These are phyloP conservation scores for Pseudocercospora ulei DNA, from an alignment of 2,329 filamentous ascomycete species.

Conservation along the genomic window DNA sequence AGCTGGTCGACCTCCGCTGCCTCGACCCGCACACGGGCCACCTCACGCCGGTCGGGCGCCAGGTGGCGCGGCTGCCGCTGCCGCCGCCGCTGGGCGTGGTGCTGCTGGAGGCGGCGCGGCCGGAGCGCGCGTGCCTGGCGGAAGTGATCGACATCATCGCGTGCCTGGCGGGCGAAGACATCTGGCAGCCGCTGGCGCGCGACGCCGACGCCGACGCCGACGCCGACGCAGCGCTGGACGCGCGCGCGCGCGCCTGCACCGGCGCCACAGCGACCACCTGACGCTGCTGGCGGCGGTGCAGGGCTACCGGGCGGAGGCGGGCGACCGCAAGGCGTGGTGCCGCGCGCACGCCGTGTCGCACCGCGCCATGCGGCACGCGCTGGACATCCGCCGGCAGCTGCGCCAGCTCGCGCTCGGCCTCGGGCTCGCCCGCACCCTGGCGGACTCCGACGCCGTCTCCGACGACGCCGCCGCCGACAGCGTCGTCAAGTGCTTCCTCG, in stretches of 20 bases:
- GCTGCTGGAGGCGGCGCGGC: conserved; percentile 64
- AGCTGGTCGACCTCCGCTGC: conserved; percentile 69
- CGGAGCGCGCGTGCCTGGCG: conserved; percentile 61
- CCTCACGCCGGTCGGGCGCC: conserved; percentile 63
- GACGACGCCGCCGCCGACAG: too few relatives aligned
- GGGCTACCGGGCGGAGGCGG: conserved; percentile 49
- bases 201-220: conserved; percentile 42
- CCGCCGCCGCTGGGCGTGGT: conserved; percentile 72
- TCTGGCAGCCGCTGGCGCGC: conserved; percentile 47
- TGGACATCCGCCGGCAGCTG: conserved; percentile 57
- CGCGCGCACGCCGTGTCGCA: conserved; percentile 51
- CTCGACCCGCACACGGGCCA: conserved; percentile 55
- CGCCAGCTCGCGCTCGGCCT: conserved; percentile 38
- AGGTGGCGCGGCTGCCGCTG: conserved; percentile 74
- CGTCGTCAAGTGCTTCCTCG: conserved; percentile 50
- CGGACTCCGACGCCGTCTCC: neutral
- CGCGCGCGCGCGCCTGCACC: conserved; percentile 48
- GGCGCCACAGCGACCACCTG: conserved; percentile 55
- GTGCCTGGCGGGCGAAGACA: conserved; percentile 54
- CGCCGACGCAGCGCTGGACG: conserved; percentile 50
- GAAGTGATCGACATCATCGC: conserved; percentile 79
- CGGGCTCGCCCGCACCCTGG: neutral
- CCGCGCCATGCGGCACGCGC: conserved; percentile 55
- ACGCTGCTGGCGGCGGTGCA: conserved; percentile 53
- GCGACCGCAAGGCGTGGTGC: conserved; percentile 53